These are phyloP conservation scores for Cladosporium halotolerans DNA, from an alignment of 2,329 filamentous ascomycete genomes.

Conservation along the genomic window DNA sequence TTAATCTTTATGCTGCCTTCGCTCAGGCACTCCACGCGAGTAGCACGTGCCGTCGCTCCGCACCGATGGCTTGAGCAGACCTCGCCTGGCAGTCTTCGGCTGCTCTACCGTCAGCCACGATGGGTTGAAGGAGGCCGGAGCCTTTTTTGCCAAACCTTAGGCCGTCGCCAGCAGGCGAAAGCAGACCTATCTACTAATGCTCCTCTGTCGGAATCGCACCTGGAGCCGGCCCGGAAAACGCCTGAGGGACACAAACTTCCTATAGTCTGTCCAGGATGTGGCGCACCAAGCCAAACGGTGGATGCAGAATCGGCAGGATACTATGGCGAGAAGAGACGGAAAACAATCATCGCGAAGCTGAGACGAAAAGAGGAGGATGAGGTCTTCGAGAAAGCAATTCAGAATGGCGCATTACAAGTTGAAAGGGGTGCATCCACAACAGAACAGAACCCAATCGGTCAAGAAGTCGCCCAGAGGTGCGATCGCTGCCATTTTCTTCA, in stretches of 20 bases:
- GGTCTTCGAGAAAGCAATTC: constrained; percentile 31
- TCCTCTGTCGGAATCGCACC: neutral
- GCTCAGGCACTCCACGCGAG: constrained; percentile 9
- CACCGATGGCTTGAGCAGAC: constrained; percentile 10
- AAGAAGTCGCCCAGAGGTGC: constrained; percentile 55
- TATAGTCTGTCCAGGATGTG: constrained; percentile 53
- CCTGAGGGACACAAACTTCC: constrained; percentile 17
- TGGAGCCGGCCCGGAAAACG: neutral
- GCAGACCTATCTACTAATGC: neutral
- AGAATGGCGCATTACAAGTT: constrained; percentile 25
- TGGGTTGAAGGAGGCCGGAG: constrained; percentile 1
- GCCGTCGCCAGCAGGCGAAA: neutral
- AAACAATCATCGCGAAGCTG: constrained; percentile 28
- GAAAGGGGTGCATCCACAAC: constrained; percentile 17
- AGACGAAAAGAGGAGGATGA: constrained; percentile 30
- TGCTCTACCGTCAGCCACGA: neutral
- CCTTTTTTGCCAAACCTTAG: neutral
- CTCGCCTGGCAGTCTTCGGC: constrained; percentile 7
- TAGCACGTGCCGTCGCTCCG: constrained; percentile 4
- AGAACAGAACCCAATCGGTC: neutral
- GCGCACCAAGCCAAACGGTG: constrained; percentile 53
- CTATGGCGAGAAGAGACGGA: constrained; percentile 43
- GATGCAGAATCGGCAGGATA: constrained; percentile 51
- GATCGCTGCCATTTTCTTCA: constrained; percentile 79
- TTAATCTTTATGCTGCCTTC: constrained; percentile 8